These are phyloP conservation scores for Ogataea corticis DNA, from an alignment of 805 yeast genomes.

Conservation along the genomic window DNA sequence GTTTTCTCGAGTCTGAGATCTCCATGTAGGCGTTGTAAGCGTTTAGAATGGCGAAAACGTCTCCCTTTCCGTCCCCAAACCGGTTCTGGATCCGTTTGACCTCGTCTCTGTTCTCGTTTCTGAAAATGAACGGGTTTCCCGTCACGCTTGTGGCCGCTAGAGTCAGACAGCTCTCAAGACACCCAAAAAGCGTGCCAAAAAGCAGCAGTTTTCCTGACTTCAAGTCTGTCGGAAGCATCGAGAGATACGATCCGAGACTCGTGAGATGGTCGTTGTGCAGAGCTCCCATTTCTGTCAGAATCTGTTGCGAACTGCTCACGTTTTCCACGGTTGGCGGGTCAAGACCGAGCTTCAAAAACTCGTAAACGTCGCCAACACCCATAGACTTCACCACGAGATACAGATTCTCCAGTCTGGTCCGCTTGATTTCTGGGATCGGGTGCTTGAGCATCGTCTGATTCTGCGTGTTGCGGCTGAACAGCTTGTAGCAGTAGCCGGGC, in stretches of 20 bases:
- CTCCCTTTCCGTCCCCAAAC: slow-evolving; percentile 63
- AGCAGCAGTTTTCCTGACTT: slow-evolving; percentile 81
- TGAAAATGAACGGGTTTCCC: slow-evolving; percentile 71
- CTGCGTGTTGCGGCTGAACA: slow-evolving; percentile 67
- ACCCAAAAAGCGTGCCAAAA: slow-evolving; percentile 79
- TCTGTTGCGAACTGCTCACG: slow-evolving; percentile 49
- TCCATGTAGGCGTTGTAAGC: slow-evolving; percentile 56
- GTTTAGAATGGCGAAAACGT: slow-evolving; percentile 63
- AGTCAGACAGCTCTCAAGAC: slow-evolving; percentile 74
- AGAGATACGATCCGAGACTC: slow-evolving; percentile 74
- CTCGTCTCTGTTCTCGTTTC: slow-evolving; percentile 61
- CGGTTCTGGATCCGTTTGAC: slow-evolving; percentile 48
- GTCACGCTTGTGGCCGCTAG: slow-evolving; percentile 75
- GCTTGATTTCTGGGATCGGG: slow-evolving; percentile 86
- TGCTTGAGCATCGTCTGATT: slow-evolving; percentile 58
- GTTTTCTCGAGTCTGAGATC: slow-evolving; percentile 26
- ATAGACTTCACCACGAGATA: slow-evolving; percentile 84
- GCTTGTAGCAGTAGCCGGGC: slow-evolving; percentile 76
- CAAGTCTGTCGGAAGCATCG: slow-evolving; percentile 83
- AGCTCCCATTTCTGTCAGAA: slow-evolving; percentile 73
- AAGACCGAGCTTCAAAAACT: slow-evolving; percentile 70
- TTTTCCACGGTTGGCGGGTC: slow-evolving; percentile 72
- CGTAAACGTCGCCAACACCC: slow-evolving; percentile 74
- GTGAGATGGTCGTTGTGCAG: slow-evolving; percentile 56
- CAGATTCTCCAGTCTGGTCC: slow-evolving; percentile 81